Base-by-base conservation (phyloP, 1,139 yeast genomes). In the Hemisphaericaspora xylofermentans region DNA sequence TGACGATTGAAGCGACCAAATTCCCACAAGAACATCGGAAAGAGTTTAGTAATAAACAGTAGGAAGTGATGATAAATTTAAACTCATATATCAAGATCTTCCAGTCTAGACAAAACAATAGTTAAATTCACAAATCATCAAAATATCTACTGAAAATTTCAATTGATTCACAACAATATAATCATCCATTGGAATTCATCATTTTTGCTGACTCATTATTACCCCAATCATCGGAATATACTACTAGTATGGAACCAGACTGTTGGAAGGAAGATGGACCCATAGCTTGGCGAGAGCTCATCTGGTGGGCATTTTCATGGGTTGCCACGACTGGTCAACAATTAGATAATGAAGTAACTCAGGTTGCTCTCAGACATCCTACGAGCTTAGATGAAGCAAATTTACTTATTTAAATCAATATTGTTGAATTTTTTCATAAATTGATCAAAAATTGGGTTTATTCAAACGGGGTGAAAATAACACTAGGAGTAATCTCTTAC, bases 291-390 rank as follows among this genome's bases (percentile, higher is more conserved):
- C 66, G 74, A 35, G 88, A 84, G 52, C 72, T 76, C 38, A 66
- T 84, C 1, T 82, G 88, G 82, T 77, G 80, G 44, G 88, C 91
- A 0, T 74, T 86, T 45, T 71, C 84, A 30, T 85, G 93, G 88
- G 84, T 89, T 84, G 91, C 93, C 2, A 79, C 88, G 26, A 94
- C 95, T 2, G 95, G 95, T 4, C 83, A 77, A 18, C 44, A 45
- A 35, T 28, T 42, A 7, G 27, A 17, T 3, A 13, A 31, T 6
- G 24, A 8, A 8, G 33, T 15, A 4, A 33, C 25, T 15, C 30
- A 24, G 31, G 35, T n/a, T 6, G 22, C 15, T n/a, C 14, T 32
- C 3, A 33, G 26, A 16, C 29, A 28, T 13, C 4, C 10, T 15
- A n/a, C 15, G 3, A 32, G 14, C 6, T 30, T 18, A 2, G 37